Base-by-base conservation (phyloP, 345 rosid genomes). In the Angophora floribunda region DNA sequence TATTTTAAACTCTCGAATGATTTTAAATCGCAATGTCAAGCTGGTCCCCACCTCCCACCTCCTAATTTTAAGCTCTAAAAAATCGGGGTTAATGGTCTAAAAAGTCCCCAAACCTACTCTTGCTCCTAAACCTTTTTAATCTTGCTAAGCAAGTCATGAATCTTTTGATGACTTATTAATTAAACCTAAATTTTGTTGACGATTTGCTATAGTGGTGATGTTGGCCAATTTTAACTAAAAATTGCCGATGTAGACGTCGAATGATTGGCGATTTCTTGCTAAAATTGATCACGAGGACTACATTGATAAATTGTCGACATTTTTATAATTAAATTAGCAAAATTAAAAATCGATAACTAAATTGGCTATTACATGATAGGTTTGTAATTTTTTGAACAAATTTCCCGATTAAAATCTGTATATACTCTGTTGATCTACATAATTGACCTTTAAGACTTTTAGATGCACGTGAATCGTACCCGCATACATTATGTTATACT, bases 351-450 rank as follows among this genome's bases (percentile, higher is more conserved):
- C 21, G 22, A 55, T 9, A 0, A 55, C 3, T 55, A 1, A 55
- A 55, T 22, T 55, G 2, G 1, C 0, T 22, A 6, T 0, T 5
- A 0, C 6, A 55, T 22, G 21, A 55, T 21, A 8, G 1, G 1
- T 22, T 55, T 9, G 1, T 15, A 19, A 16, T 52, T 52, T 16
- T 15, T 15, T 52, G 53, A 7, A 52, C 3, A 52, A 15, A 14
- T 2, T 52, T 15, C 1, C 8, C 17, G 6, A n/a, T 36, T 13
- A 63, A 63, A 63, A 28, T 28, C 4, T 1, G 8, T 13, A 3
- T 53, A 7, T 13, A 10, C n/a, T 14, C 1, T 65, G 19, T 4
- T 14, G n/a, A 70, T 70, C 3, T 36, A 9, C 13, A 0, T 9
- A 17, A 10, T 36, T 1, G 9, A 70, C 26, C 9, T 70, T 32